Evolutionary conservation across 2,329 filamentous ascomycete genomes (phyloP).

Genomic region (Fusarium pseudograminearum): DNA sequence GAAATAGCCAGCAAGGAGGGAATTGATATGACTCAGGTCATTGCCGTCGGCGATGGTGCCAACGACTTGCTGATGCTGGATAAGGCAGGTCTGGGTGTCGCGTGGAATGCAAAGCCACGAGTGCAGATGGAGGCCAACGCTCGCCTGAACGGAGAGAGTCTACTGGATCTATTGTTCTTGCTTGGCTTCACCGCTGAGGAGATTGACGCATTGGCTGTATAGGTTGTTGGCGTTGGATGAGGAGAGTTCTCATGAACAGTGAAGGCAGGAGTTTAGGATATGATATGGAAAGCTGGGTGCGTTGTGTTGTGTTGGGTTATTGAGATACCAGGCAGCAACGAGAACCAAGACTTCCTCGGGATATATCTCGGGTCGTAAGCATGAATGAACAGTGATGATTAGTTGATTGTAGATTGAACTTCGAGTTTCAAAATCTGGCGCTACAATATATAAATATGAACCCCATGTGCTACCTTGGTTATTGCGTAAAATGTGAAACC

Average conservation of each 20-base stretch:
- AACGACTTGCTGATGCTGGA: slow-evolving; percentile 87
- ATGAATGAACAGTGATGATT: slow-evolving; percentile 1
- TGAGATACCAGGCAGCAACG: slow-evolving; percentile 42
- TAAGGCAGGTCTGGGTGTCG: slow-evolving; percentile 79
- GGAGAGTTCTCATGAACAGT: slow-evolving; percentile 18
- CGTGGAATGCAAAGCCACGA: slow-evolving; percentile 85
- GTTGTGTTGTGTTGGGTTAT: slow-evolving; percentile 39
- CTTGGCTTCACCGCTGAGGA: slow-evolving; percentile 79
- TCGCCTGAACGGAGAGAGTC: slow-evolving; percentile 75
- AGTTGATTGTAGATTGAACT: neutral
- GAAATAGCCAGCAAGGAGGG: slow-evolving; percentile 77
- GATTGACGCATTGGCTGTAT: slow-evolving; percentile 48
- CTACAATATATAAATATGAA: neutral
- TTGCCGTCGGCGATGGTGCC: slow-evolving; percentile 84
- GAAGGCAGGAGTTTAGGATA: slow-evolving; percentile 30
- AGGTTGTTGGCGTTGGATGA: slow-evolving; percentile 18
- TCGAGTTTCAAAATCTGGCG: neutral
- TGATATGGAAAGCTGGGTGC: slow-evolving; percentile 32
- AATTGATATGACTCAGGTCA: slow-evolving; percentile 72
- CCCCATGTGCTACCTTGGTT: too few species aligned
- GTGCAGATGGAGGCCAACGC: slow-evolving; percentile 83
- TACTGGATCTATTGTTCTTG: slow-evolving; percentile 79
- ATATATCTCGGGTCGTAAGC: slow-evolving; percentile 1
- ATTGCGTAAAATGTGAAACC: neutral
- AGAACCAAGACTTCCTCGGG: slow-evolving; percentile 13